A percentile compares a stretch with the other conserved stretches of the same genome.
These are phyloP conservation scores for Stygiomarasmius scandens DNA, from an alignment of 1,284 basidiomycete species.

Conservation along the genomic window DNA sequence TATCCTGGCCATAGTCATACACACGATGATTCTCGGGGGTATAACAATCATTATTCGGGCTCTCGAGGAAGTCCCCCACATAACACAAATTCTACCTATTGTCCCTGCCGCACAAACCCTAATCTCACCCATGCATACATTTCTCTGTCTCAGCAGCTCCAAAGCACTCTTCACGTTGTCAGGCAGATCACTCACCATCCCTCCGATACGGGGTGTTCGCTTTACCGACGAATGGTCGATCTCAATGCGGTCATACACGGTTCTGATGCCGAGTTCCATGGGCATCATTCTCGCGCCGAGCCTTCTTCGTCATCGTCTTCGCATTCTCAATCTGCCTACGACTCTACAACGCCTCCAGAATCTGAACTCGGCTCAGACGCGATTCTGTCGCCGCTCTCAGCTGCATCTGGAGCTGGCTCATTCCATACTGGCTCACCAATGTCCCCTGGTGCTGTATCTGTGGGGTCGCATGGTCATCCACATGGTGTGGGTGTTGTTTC, in stretches of 20 bases:
- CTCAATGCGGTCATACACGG: constrained; percentile 61
- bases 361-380: constrained; percentile 40
- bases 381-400: constrained; percentile 68
- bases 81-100: constrained; percentile 40
- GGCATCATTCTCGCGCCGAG: constrained; percentile 41
- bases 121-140: constrained; percentile 59
- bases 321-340: constrained; percentile 36
- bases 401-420: constrained; percentile 48
- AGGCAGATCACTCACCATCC: constrained; percentile 64
- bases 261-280: constrained; percentile 15
- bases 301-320: constrained; percentile 25
- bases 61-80: constrained; percentile 26
- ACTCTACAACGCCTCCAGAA: constrained; percentile 53
- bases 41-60: no score
- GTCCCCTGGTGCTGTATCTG: no score
- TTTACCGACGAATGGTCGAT: constrained; percentile 64
- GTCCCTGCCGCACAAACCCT: constrained; percentile 66
- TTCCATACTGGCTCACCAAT: no score
- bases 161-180: constrained; percentile 55
- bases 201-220: constrained; percentile 59
- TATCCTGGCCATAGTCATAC: no score
- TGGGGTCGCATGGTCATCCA: no score
- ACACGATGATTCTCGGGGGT: no score
- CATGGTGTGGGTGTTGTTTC: no score
- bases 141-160: constrained; percentile 64